Evolutionary conservation across 345 rosid species (phyloP).

Genomic region (rapeseed (Brassica napus)): DNA sequence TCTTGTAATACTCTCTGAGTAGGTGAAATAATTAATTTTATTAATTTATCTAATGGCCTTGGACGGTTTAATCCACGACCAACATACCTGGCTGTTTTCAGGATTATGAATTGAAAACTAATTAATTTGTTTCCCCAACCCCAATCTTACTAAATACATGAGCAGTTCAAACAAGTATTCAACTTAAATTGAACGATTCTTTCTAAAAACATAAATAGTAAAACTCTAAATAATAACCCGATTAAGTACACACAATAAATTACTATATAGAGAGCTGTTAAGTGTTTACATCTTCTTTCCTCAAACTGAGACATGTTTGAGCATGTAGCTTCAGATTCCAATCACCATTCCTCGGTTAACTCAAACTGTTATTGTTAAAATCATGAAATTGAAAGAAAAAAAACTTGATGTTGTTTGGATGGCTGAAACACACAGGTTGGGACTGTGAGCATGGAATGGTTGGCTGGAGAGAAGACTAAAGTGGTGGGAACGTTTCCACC

Average conservation of each 20-base stretch:
- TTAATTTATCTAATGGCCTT: neutral
- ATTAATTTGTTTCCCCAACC: neutral
- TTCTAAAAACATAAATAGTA: too few relatives aligned
- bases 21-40: neutral
- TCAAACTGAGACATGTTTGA: too few relatives aligned
- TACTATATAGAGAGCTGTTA: too few relatives aligned
- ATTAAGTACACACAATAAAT: too few relatives aligned
- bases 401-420: neutral
- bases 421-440: constrained; percentile 61
- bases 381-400: neutral
- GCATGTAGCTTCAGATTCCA: too few relatives aligned
- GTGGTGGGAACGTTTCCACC: constrained; percentile 93
- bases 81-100: constrained; percentile 20
- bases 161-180: neutral
- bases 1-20: neutral
- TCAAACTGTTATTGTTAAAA: neutral
- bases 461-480: constrained; percentile 85
- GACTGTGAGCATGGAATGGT: constrained; percentile 87
- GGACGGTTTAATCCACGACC: constrained; percentile 12
- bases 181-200: neutral
- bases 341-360: too few relatives aligned
- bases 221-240: too few relatives aligned
- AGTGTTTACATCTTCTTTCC: too few relatives aligned
- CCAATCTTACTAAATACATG: neutral
- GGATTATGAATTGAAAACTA: neutral